Evolutionary conservation across 2,329 filamentous ascomycete genomes (phyloP), one percentile per base, ranked within the genome.

Genomic region (Thermoascus crustaceus): DNA sequence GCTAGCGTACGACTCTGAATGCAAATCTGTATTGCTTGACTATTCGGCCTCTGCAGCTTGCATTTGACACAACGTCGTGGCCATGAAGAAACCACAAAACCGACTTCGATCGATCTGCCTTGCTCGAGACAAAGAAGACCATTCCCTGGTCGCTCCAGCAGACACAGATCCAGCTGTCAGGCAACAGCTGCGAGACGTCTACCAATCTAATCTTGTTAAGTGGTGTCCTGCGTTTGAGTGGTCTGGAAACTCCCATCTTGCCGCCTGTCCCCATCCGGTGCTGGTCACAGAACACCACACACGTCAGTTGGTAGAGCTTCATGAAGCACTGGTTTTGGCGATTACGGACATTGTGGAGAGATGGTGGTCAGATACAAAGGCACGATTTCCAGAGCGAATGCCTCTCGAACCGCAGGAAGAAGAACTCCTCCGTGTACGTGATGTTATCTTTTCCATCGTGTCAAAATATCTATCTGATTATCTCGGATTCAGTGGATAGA

Each of bases 281-380:
- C 35, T 30, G 18, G 32, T 41, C 11, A 23, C 27, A 11, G 23
- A 20, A 10, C 11, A 30, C 5, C 37, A 38, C 30, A 32, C 30
- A 11, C 17, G n/a, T n/a, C 16, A 34, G 5, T 11, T 47, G 17
- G 25, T 31, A 6, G 29, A 38, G 3, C n/a, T 52, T 2, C 43
- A 53, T 25, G 40, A 43, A 21, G 41, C 51, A 2, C 37, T 55
- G 9, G 37, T 42, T 13, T 30, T 42, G 4, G 51, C 51, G 10
- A 40, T 55, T 5, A 42, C 41, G n/a, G 44, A 54, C 34, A 54
- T 56, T 20, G 44, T 55, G 3, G 42, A 51, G 16, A 34, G 53
- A 40, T 57, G 52, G 52, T 52, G 47, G 45, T 42, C 42, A 2
- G 54, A 57, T 29, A 6, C 21, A 0, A 27, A 43, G 6, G 47